Evolutionary conservation across 2,329 filamentous ascomycete species (phyloP).

Genomic region (Sporothrix inflata): DNA sequence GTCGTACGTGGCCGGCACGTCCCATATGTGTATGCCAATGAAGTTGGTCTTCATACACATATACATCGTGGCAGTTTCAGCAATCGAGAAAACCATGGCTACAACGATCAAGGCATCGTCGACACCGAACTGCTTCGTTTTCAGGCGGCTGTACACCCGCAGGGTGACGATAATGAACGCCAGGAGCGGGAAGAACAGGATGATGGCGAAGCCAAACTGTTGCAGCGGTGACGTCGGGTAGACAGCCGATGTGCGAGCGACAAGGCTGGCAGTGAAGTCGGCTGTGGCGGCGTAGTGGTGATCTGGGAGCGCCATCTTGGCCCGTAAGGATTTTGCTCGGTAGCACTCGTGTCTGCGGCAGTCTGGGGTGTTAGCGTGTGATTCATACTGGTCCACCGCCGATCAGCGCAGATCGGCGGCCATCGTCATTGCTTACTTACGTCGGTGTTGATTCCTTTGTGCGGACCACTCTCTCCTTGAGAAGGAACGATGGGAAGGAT

Average conservation of each 20-base stretch:
- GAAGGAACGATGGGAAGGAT: no score
- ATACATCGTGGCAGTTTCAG: constrained; percentile 26
- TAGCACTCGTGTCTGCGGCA: background rate
- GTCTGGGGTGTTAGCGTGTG: background rate
- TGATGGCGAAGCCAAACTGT: constrained; percentile 35
- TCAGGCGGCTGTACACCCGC: constrained; percentile 35
- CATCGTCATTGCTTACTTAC: background rate
- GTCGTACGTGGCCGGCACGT: constrained; percentile 28
- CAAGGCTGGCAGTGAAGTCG: no score
- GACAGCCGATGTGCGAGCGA: background rate
- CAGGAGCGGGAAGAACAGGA: constrained; percentile 37
- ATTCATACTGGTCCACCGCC: background rate
- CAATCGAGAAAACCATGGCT: constrained; percentile 30
- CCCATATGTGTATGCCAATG: constrained; percentile 31
- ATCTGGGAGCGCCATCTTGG: background rate
- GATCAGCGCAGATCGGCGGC: background rate
- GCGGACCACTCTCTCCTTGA: background rate
- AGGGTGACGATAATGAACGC: constrained; percentile 35
- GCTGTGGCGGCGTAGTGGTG: background rate
- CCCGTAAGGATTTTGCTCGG: no score
- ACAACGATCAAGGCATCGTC: constrained; percentile 31
- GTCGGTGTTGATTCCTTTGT: background rate
- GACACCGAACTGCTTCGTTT: constrained; percentile 33
- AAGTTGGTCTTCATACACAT: constrained; percentile 33
- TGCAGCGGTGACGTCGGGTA: constrained; percentile 32